Conservation (phyloP, 495 filamentous ascomycete genomes). For the Penicillium coprophilum region DNA sequence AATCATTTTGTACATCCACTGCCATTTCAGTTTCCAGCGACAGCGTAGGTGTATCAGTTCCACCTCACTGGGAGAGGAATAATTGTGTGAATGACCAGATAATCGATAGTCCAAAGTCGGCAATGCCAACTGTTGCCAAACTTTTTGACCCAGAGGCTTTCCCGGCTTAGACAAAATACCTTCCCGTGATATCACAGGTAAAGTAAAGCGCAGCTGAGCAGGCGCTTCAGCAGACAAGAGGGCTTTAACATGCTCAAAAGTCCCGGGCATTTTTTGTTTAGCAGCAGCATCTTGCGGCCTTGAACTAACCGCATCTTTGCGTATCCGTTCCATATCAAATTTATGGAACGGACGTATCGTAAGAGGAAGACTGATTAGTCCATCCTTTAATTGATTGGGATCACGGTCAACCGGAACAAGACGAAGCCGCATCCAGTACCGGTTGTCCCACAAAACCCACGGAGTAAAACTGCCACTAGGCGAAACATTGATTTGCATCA, state of each 20-base stretch:
- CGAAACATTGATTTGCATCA: conserved; percentile 14
- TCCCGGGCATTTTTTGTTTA: conserved; percentile 1
- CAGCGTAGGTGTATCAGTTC: conserved; percentile 16
- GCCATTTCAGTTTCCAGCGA: conserved; percentile 33
- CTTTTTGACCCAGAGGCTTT: conserved; percentile 3
- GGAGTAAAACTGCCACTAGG: conserved; percentile 15
- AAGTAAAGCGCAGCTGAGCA: conserved; percentile 36
- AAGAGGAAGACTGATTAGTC: conserved; percentile 22
- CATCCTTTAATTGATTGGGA: not conserved
- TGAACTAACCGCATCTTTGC: conserved; percentile 6
- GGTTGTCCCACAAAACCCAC: conserved; percentile 68
- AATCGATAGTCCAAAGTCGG: conserved; percentile 32
- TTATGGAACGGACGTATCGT: conserved; percentile 51
- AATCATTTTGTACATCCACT: conserved; percentile 49
- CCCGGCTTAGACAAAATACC: not conserved
- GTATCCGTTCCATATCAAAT: conserved; percentile 43
- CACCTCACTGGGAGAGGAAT: conserved; percentile 6
- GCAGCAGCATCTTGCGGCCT: not conserved
- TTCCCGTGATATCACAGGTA: conserved; percentile 35
- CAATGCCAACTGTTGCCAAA: conserved; percentile 28
- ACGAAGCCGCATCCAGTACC: conserved; percentile 74
- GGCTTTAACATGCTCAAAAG: conserved; percentile 10
- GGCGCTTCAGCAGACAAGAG: conserved; percentile 29
- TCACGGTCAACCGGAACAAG: conserved; percentile 8
- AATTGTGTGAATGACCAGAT: conserved; percentile 3